A percentile compares a stretch with the other conserved stretches of the same genome.
phyloP scores from a whole-genome alignment of 169 alveolate genomes.

The Eimeria acervulina region DNA sequence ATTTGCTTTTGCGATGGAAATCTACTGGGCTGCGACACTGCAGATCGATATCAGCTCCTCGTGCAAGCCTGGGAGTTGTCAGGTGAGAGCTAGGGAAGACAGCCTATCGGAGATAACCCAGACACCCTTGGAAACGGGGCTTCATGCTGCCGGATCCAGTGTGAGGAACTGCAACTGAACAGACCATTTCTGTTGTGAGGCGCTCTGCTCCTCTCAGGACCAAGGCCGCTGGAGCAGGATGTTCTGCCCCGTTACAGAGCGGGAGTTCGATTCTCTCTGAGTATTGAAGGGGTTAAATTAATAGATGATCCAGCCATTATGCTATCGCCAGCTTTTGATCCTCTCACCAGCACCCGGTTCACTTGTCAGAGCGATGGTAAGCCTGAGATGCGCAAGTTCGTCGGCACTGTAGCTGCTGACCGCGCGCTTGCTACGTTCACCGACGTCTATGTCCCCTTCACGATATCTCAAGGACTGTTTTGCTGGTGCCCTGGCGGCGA shows the following conservation, averaged over 20 bases:
- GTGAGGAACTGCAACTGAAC: not conserved
- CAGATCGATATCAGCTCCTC: slow-evolving; percentile 38
- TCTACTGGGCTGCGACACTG: slow-evolving; percentile 43
- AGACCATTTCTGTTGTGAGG: not conserved
- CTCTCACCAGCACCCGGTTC: slow-evolving; percentile 19
- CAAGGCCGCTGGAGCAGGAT: slow-evolving; percentile 32
- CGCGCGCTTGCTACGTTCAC: slow-evolving; percentile 28
- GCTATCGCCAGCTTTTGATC: slow-evolving; percentile 43
- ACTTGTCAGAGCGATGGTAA: slow-evolving; percentile 65
- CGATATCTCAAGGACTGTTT: slow-evolving; percentile 32
- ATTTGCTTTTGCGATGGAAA: slow-evolving; percentile 80
- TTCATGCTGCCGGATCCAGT: too few species aligned
- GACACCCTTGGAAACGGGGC: too few species aligned
- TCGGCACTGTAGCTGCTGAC: slow-evolving; percentile 53
- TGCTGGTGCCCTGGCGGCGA: slow-evolving; percentile 74
- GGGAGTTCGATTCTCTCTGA: slow-evolving; percentile 36
- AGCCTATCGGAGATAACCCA: too few species aligned
- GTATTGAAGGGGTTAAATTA: slow-evolving; percentile 35
- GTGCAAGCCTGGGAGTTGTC: slow-evolving; percentile 45
- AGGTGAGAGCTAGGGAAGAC: not conserved
- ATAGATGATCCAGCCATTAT: not conserved
- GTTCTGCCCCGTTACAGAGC: slow-evolving; percentile 32
- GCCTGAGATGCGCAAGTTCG: slow-evolving; percentile 20
- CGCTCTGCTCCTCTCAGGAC: slow-evolving; percentile 54
- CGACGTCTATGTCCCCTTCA: slow-evolving; percentile 49